phyloP scores from a whole-genome alignment of 2,329 filamentous ascomycete genomes.

The Sphaceloma murrayae region DNA sequence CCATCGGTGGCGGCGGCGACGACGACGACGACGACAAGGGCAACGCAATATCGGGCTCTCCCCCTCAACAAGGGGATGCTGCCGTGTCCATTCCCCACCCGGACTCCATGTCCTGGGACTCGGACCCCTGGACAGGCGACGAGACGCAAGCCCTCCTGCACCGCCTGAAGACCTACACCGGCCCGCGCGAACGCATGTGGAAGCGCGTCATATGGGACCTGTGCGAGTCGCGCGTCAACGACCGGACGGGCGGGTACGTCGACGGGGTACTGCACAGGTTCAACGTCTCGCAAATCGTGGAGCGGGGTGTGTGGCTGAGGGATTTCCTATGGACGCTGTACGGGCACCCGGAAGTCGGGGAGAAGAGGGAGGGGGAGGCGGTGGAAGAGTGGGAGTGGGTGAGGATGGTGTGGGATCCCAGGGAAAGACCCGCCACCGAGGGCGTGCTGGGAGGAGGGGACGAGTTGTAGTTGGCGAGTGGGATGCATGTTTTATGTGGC shows the following conservation, averaged over 20 bases:
- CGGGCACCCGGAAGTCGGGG: too few species aligned
- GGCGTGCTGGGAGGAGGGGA: slow-evolving; percentile 20
- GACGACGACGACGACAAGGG: slow-evolving; percentile 15
- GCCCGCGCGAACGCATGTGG: background rate
- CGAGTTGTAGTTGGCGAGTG: background rate
- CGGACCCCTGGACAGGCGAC: background rate
- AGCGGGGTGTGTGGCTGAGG: slow-evolving; percentile 10
- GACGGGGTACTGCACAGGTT: background rate
- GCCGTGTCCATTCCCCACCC: slow-evolving; percentile 7
- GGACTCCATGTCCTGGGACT: slow-evolving; percentile 1
- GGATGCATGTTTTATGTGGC: background rate
- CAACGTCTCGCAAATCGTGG: slow-evolving; percentile 8
- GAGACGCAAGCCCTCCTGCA: background rate
- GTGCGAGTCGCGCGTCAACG: background rate
- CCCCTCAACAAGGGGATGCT: too few species aligned
- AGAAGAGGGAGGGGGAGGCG: slow-evolving; percentile 1
- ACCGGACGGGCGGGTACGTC: background rate
- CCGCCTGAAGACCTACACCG: background rate
- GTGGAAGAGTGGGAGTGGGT: slow-evolving; percentile 9
- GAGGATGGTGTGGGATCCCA: slow-evolving; percentile 1
- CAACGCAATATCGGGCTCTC: too few species aligned
- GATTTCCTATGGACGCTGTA: slow-evolving; percentile 1
- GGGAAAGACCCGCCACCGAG: slow-evolving; percentile 20
- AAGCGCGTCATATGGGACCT: slow-evolving; percentile 2
- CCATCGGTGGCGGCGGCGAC: background rate